These are phyloP conservation scores for Allium sativum DNA, from an alignment of 106 monocot species.

Conservation along the genomic window DNA sequence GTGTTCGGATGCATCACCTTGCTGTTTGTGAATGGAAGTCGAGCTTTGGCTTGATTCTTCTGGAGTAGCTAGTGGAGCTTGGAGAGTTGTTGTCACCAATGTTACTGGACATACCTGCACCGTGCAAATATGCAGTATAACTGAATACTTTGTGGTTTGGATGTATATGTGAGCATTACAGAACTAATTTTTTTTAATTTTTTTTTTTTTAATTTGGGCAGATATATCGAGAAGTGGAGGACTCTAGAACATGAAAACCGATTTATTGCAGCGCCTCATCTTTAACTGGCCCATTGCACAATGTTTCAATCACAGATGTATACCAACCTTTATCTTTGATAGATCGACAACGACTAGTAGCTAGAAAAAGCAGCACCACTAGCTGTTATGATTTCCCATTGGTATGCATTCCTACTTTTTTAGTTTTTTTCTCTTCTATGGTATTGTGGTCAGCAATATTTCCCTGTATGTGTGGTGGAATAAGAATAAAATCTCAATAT, in stretches of 20 bases:
- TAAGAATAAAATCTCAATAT: too few relatives aligned
- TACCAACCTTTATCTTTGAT: slow-evolving; percentile 60
- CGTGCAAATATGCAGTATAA: slow-evolving; percentile 50
- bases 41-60: slow-evolving; percentile 62
- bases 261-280: slow-evolving; percentile 56
- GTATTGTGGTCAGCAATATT: not conserved
- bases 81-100: slow-evolving; percentile 82
- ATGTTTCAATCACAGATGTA: slow-evolving; percentile 37
- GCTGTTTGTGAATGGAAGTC: slow-evolving; percentile 97
- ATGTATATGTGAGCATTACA: not conserved
- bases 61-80: slow-evolving; percentile 72
- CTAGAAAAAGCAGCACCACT: slow-evolving; percentile 83
- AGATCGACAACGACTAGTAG: slow-evolving; percentile 61
- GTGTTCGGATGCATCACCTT: slow-evolving; percentile 90
- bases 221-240: slow-evolving; percentile 93
- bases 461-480: too few relatives aligned
- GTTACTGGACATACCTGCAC: slow-evolving; percentile 88
- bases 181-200: not conserved
- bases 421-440: not conserved
- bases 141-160: not conserved
- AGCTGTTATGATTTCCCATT: slow-evolving; percentile 97
- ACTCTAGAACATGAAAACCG: slow-evolving; percentile 49
- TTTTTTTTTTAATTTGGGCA: slow-evolving; percentile 9
- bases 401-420: slow-evolving; percentile 23
- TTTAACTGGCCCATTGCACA: slow-evolving; percentile 54